Evolutionary conservation across 1,139 yeast genomes (phyloP), one percentile per base, ranked within the genome.

Genomic region (Magnusiomyces tetraspermus): DNA sequence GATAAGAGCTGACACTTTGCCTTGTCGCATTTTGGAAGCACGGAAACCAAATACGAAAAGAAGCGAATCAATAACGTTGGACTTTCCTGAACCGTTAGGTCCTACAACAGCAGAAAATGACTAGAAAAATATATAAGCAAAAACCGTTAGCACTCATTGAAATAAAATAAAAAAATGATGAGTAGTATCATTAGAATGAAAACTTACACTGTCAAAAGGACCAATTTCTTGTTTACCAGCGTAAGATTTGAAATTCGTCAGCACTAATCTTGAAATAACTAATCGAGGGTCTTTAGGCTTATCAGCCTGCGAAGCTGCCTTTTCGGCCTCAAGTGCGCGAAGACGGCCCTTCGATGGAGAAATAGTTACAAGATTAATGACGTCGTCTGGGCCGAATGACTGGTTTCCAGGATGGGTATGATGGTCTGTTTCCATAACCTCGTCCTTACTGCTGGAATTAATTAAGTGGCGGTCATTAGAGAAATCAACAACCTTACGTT

Each of bases 51-150:
- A 94, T 2, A 94, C 98, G 68, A 94, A 94, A 55, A 94, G 74
- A 78, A 94, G 78, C 1, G 97, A 86, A 66, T 94, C 99, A 59
- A 94, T 94, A 41, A 94, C 98, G 65, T 94, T 94, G 13, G 97
- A 90, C 68, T 92, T 92, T 8, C 98, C 98, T 42, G 96, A 86
- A 31, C 99, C 99, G 67, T 94, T 94, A 2, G 98, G 98, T 0
- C 99, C 99, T n/a, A 94, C 97, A 10, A 94, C 95, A 0, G 99
- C 97, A 8, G 96, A 87, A 65, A 94, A 94, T 1, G 95, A 87
- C 46, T 89, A 72, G 11, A n/a, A n/a, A 48, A 13, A 15, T 17
- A 37, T 26, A 53, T 55, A 52, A 58, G 58, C 30, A 44, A 31
- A 26, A 31, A 30, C 15, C 41, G 22, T 4, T 42, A 22, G 17